phyloP scores from a whole-genome alignment of 208 protist genomes.

The Trypanosoma scelopori region DNA sequence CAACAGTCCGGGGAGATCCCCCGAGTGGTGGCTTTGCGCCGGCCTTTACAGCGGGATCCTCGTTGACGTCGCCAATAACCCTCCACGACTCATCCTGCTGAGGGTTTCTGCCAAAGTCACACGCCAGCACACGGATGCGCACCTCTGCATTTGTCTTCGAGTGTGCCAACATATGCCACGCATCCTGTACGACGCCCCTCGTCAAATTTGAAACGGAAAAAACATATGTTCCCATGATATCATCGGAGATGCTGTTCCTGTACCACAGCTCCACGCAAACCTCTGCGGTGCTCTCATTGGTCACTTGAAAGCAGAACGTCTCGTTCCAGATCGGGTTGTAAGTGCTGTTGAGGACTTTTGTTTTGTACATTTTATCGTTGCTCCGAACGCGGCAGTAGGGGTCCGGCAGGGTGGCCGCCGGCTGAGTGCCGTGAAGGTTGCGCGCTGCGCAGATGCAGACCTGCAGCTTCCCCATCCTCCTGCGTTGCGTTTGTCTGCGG shows the following conservation, averaged over 20 bases:
- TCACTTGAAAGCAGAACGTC: constrained; percentile 68
- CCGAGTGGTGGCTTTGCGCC: constrained; percentile 1
- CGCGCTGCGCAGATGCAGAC: constrained; percentile 66
- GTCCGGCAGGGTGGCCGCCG: constrained; percentile 49
- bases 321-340: constrained; percentile 67
- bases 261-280: constrained; percentile 69
- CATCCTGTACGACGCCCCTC: constrained; percentile 60
- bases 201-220: constrained; percentile 49
- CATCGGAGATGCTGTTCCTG: constrained; percentile 52
- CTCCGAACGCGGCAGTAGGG: constrained; percentile 56
- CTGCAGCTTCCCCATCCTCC: constrained; percentile 70
- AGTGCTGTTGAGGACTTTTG: constrained; percentile 50
- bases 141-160: constrained; percentile 66
- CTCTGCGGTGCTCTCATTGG: constrained; percentile 51
- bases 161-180: constrained; percentile 61
- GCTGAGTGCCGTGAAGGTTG: constrained; percentile 47
- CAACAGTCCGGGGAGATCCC: constrained; percentile 2
- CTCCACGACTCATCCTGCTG: constrained; percentile 49
- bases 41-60: constrained; percentile 34
- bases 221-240: constrained; percentile 64
- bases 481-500: not conserved
- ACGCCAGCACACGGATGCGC: constrained; percentile 59
- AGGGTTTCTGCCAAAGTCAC: constrained; percentile 62
- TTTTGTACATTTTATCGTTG: constrained; percentile 65
- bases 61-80: constrained; percentile 54